Percentiles rank a stretch among this genome's conserved stretches.
Conservation (phyloP, 2,329 filamentous ascomycete genomes). For the Esteya vermicola region DNA sequence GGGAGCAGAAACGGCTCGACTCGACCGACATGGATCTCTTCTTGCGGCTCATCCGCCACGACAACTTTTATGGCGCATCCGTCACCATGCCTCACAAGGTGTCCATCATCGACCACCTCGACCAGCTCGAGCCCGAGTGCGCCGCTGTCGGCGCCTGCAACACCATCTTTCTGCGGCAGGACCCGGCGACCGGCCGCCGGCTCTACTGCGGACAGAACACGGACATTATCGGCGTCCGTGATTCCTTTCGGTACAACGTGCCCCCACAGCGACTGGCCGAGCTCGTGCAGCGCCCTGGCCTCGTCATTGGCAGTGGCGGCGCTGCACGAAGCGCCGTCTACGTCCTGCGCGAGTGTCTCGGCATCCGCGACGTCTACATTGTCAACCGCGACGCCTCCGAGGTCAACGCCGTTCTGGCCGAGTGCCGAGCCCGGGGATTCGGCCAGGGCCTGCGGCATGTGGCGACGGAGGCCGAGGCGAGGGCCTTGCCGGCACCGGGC, state of each 20-base stretch:
- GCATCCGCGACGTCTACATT: slow-evolving; percentile 55
- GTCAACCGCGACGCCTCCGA: slow-evolving; percentile 60
- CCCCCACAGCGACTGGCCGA: slow-evolving; percentile 17
- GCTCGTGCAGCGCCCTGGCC: slow-evolving; percentile 47
- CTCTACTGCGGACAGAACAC: slow-evolving; percentile 64
- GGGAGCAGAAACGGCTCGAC: slow-evolving; percentile 38
- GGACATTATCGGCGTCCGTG: slow-evolving; percentile 64
- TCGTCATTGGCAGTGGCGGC: slow-evolving; percentile 66
- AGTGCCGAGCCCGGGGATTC: slow-evolving; percentile 46
- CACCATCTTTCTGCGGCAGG: slow-evolving; percentile 53
- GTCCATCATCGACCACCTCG: slow-evolving; percentile 57
- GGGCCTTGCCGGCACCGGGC: slow-evolving; percentile 40
- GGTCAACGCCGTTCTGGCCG: slow-evolving; percentile 50
- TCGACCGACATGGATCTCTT: slow-evolving; percentile 34
- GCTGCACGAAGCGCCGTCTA: slow-evolving; percentile 69
- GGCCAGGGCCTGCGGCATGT: slow-evolving; percentile 48
- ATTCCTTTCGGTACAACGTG: slow-evolving; percentile 50
- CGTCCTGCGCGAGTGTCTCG: slow-evolving; percentile 55
- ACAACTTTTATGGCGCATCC: slow-evolving; percentile 51
- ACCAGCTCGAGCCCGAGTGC: slow-evolving; percentile 59
- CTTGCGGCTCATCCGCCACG: slow-evolving; percentile 36
- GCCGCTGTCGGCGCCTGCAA: slow-evolving; percentile 65
- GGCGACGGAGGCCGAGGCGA: slow-evolving; percentile 44
- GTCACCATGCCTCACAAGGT: slow-evolving; percentile 82
- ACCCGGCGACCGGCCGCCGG: slow-evolving; percentile 25